Base-by-base conservation (phyloP, 2,329 filamentous ascomycete genomes). In the Davidsoniella australis region DNA sequence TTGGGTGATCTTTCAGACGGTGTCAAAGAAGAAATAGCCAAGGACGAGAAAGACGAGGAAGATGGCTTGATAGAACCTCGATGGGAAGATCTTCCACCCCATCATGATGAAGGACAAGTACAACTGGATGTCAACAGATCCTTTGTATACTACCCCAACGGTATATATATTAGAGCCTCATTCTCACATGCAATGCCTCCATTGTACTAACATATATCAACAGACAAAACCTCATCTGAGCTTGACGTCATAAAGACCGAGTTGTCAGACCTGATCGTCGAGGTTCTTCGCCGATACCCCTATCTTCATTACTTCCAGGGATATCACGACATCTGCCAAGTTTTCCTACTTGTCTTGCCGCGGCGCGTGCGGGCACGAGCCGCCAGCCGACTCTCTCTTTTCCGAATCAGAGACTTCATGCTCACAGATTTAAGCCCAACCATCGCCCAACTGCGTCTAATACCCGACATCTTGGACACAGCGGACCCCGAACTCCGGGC, bases 361-460 rank as follows among this genome's bases (percentile, higher is more conserved):
- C 66, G 76, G 8, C 59, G 70, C 18, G 62, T 70, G 48, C 80
- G 84, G 14, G 69, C 73, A 16, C 63, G 70, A 5, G 77, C 81
- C 14, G 76, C 93, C 29, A 73, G 83, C 33, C 82, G 84, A n/a
- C 77, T 98, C 52, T 94, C 88, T 2, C 71, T 88, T 29, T 74
- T 96, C 41, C 82, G 87, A 48, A 95, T 98, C 61, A 79, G 91
- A 54, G 91, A 98, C 66, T 98, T 95, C 63, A 95, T 98, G 91
- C 77, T 98, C 9, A 88, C 89, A 7, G 85, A 78, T 39, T 76
- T 98, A 41, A 70, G 76, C 12, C 85, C 87, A 2, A 85, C 88
- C 18, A 70, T 93, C 45, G 73, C 80, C 49, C 91, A 98, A 63
- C 76, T 98, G n/a, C 76, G 78, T 38, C 74, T 98, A 10, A 80